Base-by-base conservation (phyloP, 192 early-diverging fungal species). In the Umbelopsis isabellina region DNA sequence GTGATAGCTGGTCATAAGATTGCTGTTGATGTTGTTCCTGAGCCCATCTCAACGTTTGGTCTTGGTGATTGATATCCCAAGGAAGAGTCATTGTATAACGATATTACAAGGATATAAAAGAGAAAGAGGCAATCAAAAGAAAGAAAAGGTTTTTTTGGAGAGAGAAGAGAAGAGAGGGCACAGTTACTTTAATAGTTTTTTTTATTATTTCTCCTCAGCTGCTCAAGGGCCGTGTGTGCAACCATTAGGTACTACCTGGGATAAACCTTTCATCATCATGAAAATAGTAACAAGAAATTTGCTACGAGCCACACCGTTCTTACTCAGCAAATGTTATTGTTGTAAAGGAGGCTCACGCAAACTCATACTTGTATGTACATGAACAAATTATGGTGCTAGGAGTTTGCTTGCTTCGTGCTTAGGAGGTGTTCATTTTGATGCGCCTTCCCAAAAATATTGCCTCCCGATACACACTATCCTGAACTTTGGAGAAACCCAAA, bases 21-120 rank as follows among this genome's bases (percentile, higher is more conserved):
- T 50, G 48, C 8, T 72, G 71, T 1, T 68, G 41, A 5, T 72
- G 71, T 47, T 65, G 61, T 8, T 72, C 55, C n/a, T 71, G 69
- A 8, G 3, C 7, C 49, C 48, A 44, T 41, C 44, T 18, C 13
- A 53, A 41, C 10, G 45, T 35, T 22, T 52, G 49, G 3, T 69
- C 49, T 4, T 70, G 33, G 0, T 50, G 21, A 12, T 49, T 49
- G 22, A 4, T 6, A n/a, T 69, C 20, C n/a, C 51, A 47, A 48
- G 15, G 46, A 35, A 65, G 35, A 45, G 53, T 21, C 22, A 44
- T 48, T 47, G 16, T 64, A 20, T 9, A 64, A 49, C 45, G 30
- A 61, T 27, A 21, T 45, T 37, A 53, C 8, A 0, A 47, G 20
- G 35, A 21, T 27, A 23, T 35, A 58, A 47, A 18, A 44, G 46